Evolutionary conservation across 1,284 basidiomycete genomes (phyloP), one percentile per base, ranked within the genome.

Genomic region (Pseudozyma pruni): DNA sequence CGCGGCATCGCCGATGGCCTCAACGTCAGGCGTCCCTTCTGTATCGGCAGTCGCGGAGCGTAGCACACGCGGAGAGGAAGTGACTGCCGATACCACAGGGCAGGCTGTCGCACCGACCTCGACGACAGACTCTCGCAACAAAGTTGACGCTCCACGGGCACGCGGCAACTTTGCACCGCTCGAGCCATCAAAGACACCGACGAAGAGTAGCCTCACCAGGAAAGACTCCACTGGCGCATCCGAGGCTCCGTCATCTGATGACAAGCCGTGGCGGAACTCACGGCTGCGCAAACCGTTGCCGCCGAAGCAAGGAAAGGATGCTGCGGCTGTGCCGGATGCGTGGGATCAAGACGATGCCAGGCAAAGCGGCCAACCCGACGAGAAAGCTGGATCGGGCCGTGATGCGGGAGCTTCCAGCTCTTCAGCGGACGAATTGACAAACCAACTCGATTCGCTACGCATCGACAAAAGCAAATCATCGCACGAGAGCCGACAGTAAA

Each of bases 211-310:
- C n/a, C 14, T 2, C 13, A 1, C 3, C 51, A 32, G 29, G 29
- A 10, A 34, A 6, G 32, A 25, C 0, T 16, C 14, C 8, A 14
- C 29, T 27, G 22, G 4, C 17, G 22, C 40, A 16, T 17, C 42
- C n/a, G 25, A 44, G 22, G 22, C 25, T 1, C 14, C 43, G 0
- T 10, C 22, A 27, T 11, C 38, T 22, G 42, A 8, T 4, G 46
- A 34, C n/a, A 29, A 33, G n/a, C 11, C 46, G 7, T 66, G 62
- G 62, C 46, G 33, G 7, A 59, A 59, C 25, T 66, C 62, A 25
- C 62, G 62, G 23, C 42, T 58, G 41, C 62, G 62, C 47, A 66
- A 47, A 32, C 17, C 22, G 16, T n/a, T 17, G n/a, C 27, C 40
- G 14, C 35, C 46, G 13, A 50, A 27, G 27, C 22, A 35, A 5